phyloP scores from a whole-genome alignment of 805 yeast genomes.

The Cyberlindnera euphorbiiphila region DNA sequence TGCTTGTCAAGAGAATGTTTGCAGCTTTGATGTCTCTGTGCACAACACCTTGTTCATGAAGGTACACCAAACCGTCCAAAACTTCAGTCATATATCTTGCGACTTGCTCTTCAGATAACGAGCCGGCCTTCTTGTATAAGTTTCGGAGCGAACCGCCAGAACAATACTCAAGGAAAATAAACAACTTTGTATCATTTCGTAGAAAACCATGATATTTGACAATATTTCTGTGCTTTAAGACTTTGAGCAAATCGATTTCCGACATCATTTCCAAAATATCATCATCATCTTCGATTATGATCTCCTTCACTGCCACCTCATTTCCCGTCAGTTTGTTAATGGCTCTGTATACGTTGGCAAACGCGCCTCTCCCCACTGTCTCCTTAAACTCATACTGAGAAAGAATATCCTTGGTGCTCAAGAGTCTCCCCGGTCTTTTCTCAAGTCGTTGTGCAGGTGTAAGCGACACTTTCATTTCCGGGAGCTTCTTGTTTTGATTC shows the following conservation, averaged over 20 bases:
- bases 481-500: conserved; percentile 1
- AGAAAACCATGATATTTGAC: conserved; percentile 91
- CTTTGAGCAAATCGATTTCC: conserved; percentile 74
- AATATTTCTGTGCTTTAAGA: conserved; percentile 80
- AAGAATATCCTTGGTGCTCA: conserved; percentile 25
- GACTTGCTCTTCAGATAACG: conserved; percentile 59
- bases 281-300: conserved; percentile 70
- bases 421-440: conserved; percentile 33
- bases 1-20: conserved; percentile 62
- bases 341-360: conserved; percentile 81
- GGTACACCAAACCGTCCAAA: conserved; percentile 56
- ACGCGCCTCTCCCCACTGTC: conserved; percentile 86
- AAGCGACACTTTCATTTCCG: conserved; percentile 23
- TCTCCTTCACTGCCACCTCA: conserved; percentile 77
- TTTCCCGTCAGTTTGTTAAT: conserved; percentile 60
- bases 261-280: conserved; percentile 48
- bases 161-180: conserved; percentile 75
- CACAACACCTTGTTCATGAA: conserved; percentile 63
- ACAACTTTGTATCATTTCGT: conserved; percentile 60
- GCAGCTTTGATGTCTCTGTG: conserved; percentile 80
- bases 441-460: conserved; percentile 53
- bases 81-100: conserved; percentile 65
- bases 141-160: conserved; percentile 62
- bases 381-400: conserved; percentile 49
- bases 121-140: conserved; percentile 30